Conservation (phyloP, 2,329 filamentous ascomycete genomes). For the Verruconis gallopava region DNA sequence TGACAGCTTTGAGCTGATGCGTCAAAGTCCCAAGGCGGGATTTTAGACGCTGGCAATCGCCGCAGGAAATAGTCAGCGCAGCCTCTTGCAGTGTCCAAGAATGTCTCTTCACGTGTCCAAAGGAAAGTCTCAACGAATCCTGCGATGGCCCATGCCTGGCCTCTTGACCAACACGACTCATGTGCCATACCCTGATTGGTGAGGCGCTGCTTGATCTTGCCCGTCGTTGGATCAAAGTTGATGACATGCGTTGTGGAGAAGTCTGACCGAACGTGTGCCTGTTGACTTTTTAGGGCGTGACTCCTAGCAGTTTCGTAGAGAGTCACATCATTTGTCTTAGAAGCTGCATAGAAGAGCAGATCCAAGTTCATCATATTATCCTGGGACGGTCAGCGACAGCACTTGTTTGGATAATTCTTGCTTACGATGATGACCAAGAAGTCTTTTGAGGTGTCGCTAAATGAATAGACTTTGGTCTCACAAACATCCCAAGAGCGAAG, state of each 20-base stretch:
- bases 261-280: constrained; percentile 29
- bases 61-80: constrained; percentile 32
- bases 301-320: constrained; percentile 25
- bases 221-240: constrained; percentile 15
- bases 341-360: constrained; percentile 30
- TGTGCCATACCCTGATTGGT: constrained; percentile 16
- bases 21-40: constrained; percentile 37
- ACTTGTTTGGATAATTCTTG: constrained; percentile 1
- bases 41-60: constrained; percentile 22
- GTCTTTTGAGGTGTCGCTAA: constrained; percentile 23
- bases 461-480: constrained; percentile 27
- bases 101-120: constrained; percentile 28
- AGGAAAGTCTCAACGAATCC: constrained; percentile 23
- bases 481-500: constrained; percentile 34
- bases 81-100: constrained; percentile 28
- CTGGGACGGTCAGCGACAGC: constrained; percentile 11
- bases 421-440: constrained; percentile 32
- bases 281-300: constrained; percentile 29
- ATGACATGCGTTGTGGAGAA: constrained; percentile 18
- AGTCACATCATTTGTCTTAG: constrained; percentile 18
- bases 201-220: constrained; percentile 12
- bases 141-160: constrained; percentile 18
- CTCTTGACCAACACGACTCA: constrained; percentile 16
- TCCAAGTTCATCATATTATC: constrained; percentile 32
- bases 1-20: constrained; percentile 25